phyloP scores from a whole-genome alignment of 139 green algal species.

The Zygnema cylindricum region DNA sequence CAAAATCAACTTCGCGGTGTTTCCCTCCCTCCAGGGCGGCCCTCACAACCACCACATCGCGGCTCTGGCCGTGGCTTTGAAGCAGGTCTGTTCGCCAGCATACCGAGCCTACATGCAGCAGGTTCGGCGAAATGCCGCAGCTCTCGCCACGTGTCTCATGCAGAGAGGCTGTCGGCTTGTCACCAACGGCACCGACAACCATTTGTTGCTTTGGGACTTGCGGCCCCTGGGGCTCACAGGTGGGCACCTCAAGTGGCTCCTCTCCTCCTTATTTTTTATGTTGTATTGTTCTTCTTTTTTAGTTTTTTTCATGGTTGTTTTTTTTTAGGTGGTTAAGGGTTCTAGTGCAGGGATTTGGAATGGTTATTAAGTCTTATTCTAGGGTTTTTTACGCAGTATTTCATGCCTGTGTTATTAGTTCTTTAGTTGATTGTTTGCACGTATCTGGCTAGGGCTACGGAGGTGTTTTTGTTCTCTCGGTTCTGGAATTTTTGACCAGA shows the following conservation, averaged over 20 bases:
- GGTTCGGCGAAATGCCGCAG: slow-evolving; percentile 76
- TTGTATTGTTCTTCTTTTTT: too few species aligned
- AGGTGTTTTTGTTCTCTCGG: too few species aligned
- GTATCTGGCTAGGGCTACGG: too few species aligned
- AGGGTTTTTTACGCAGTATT: too few species aligned
- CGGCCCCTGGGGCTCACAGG: slow-evolving; percentile 80
- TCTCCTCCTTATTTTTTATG: background rate
- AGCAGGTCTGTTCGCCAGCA: slow-evolving; percentile 61
- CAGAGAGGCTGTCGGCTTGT: slow-evolving; percentile 80
- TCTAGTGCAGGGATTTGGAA: too few species aligned
- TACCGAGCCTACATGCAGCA: slow-evolving; percentile 64
- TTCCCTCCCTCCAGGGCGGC: slow-evolving; percentile 84
- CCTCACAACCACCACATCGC: slow-evolving; percentile 92
- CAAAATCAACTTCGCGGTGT: slow-evolving; percentile 87
- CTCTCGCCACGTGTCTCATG: slow-evolving; percentile 73
- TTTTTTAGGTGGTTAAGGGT: background rate
- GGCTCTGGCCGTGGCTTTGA: slow-evolving; percentile 81
- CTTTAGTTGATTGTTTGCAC: too few species aligned
- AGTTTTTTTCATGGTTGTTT: background rate
- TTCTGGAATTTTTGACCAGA: too few species aligned
- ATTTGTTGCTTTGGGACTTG: slow-evolving; percentile 88
- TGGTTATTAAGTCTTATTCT: too few species aligned
- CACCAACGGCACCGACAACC: slow-evolving; percentile 87
- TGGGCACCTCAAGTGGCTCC: background rate
- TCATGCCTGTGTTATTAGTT: too few species aligned